Evolutionary conservation across 768 basidiomycete genomes (phyloP).

Genomic region (Mycena alexandri): DNA sequence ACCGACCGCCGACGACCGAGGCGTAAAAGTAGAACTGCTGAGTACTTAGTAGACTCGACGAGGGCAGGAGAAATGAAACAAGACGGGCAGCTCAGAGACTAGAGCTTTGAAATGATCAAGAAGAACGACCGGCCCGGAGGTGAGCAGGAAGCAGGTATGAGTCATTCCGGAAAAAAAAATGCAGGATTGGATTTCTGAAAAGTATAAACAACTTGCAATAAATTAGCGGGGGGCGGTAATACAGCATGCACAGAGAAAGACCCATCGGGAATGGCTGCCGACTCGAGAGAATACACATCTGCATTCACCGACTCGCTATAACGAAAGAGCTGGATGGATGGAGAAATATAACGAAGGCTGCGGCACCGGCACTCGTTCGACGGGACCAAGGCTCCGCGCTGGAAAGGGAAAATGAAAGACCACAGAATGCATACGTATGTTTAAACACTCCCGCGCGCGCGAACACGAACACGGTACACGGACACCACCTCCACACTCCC

Average conservation of each 20-base stretch:
- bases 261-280: slow-evolving; percentile 24
- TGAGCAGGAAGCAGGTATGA: not conserved
- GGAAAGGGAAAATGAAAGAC: slow-evolving; percentile 25
- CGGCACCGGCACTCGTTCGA: slow-evolving; percentile 30
- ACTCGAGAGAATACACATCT: slow-evolving; percentile 33
- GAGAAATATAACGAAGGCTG: slow-evolving; percentile 29
- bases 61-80: no score
- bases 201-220: slow-evolving; percentile 34
- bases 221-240: slow-evolving; percentile 36
- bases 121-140: not conserved
- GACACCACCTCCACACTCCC: slow-evolving; percentile 14
- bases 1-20: no score
- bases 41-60: no score
- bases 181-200: slow-evolving; percentile 14
- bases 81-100: not conserved
- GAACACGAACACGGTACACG: slow-evolving; percentile 9
- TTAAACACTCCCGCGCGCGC: slow-evolving; percentile 22
- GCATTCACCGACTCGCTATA: slow-evolving; percentile 34
- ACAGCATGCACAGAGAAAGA: slow-evolving; percentile 30
- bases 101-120: not conserved
- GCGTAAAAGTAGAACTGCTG: no score
- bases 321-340: slow-evolving; percentile 12
- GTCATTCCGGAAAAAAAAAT: slow-evolving; percentile 3
- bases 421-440: slow-evolving; percentile 36
- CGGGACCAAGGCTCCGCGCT: slow-evolving; percentile 36